These are phyloP conservation scores for Podila epicladia DNA, from an alignment of 192 early-diverging fungal species.

Conservation along the genomic window DNA sequence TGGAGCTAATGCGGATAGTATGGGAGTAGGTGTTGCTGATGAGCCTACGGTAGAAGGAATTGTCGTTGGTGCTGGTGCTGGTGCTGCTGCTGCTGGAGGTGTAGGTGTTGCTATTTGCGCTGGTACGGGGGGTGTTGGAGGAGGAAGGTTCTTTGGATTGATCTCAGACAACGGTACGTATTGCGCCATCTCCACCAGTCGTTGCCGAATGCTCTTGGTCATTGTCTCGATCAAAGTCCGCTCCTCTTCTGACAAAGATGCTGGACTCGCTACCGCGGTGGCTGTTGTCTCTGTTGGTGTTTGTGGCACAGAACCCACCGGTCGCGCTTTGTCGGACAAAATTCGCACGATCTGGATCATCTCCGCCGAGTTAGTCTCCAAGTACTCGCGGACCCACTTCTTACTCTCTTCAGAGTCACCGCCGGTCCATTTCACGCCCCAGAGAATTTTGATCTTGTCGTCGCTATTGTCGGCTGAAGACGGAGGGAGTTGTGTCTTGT, in stretches of 20 bases:
- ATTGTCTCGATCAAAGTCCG: conserved; percentile 9
- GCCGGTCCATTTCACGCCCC: conserved; percentile 38
- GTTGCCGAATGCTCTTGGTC: conserved; percentile 19
- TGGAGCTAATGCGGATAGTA: not conserved
- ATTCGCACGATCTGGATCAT: conserved; percentile 17
- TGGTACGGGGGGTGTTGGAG: conserved; percentile 7
- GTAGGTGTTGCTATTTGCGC: not conserved
- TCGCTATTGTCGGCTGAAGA: not conserved
- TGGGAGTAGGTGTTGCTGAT: not conserved
- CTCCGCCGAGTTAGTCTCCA: conserved; percentile 31
- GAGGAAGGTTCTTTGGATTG: conserved; percentile 33
- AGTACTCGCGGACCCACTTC: conserved; percentile 45
- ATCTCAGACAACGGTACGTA: conserved; percentile 42
- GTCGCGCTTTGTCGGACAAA: conserved; percentile 5
- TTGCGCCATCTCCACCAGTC: conserved; percentile 38
- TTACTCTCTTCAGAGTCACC: conserved; percentile 35
- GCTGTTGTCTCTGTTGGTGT: not conserved
- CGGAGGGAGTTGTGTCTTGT: not conserved
- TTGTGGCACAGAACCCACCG: not conserved
- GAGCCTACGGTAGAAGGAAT: not conserved
- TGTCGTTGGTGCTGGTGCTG: not conserved
- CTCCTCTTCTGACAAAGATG: conserved; percentile 8
- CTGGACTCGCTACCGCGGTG: not conserved
- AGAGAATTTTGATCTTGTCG: conserved; percentile 8
- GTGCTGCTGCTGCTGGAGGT: not conserved